Base-by-base conservation (phyloP, 257 asterid genomes). In the Gentiana straminea region DNA sequence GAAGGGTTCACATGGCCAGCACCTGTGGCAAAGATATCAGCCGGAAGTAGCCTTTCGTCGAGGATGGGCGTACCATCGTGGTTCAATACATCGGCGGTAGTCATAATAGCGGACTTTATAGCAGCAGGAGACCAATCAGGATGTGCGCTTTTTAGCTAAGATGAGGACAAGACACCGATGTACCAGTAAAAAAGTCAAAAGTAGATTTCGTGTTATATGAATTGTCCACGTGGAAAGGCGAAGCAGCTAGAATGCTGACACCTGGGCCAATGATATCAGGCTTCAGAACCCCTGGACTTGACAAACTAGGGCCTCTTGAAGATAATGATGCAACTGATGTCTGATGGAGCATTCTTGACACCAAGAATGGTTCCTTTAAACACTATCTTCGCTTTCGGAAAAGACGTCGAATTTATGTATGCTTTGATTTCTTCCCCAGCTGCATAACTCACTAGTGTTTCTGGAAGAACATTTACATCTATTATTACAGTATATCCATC, bases 241-340 rank as follows among this genome's bases (percentile, higher is more conserved):
- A 68, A 0, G 69, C 74, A 1, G 74, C 65, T 47, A 68, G 54
- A 38, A 68, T 58, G 49, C 51, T 68, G 8, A 52, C 68, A 10
- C 73, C 73, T 3, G 68, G 68, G 45, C 73, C 73, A n/a, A 68
- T 51, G 8, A 62, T 68, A 38, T 68, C 73, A 1, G 68, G 73
- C 52, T 68, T 68, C 38, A 68, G n/a, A 48, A 68, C 52, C 0
- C 68, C 73, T 1, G 68, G 68, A 52, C 68, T 62, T 7, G 51
- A 46, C 33, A 2, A 2, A 15, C 45, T 55, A 1, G 73, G 73
- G 5, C 73, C 75, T 47, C 75, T 55, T 10, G 75, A 70, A 1
- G 75, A 70, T 52, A 66, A 67, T 43, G 65, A 63, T 15, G 70
- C 45, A 33, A 67, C 70, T 44, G 58, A 33, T 32, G 77, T 62